Conservation (phyloP, 345 rosid genomes). For the Lumnitzera racemosa region DNA sequence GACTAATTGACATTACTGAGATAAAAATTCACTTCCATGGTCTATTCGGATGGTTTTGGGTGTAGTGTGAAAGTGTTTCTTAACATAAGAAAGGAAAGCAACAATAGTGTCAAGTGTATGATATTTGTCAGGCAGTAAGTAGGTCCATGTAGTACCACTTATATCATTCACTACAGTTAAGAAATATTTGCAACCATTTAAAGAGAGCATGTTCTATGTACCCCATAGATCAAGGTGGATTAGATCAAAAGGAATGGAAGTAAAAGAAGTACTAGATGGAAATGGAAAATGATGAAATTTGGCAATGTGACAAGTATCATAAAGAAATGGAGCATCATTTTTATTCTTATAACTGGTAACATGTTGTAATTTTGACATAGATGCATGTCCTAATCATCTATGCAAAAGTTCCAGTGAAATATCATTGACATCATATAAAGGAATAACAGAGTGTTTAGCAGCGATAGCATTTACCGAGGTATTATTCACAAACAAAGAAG, state of each 20-base stretch:
- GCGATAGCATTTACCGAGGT: too few relatives aligned
- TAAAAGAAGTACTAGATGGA: not conserved
- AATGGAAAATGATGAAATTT: not conserved
- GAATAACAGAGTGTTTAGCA: too few relatives aligned
- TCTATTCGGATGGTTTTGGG: not conserved
- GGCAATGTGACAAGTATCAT: not conserved
- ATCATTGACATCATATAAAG: too few relatives aligned
- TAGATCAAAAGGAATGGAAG: not conserved
- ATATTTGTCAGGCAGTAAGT: not conserved
- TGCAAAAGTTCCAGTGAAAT: too few relatives aligned
- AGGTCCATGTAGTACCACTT: not conserved
- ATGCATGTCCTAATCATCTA: too few relatives aligned
- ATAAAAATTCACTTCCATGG: not conserved
- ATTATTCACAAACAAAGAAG: too few relatives aligned
- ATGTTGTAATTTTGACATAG: not conserved
- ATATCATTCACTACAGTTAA: not conserved
- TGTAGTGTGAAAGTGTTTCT: not conserved
- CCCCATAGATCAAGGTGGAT: not conserved
- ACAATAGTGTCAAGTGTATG: not conserved
- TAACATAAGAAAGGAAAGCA: not conserved
- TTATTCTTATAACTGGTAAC: too few relatives aligned
- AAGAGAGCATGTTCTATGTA: not conserved
- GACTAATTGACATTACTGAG: not conserved
- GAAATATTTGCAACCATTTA: not conserved
- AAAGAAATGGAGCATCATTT: not conserved